These are phyloP conservation scores for Xylariaceae sp. DNA, from an alignment of 2,329 filamentous ascomycete genomes.

Conservation along the genomic window DNA sequence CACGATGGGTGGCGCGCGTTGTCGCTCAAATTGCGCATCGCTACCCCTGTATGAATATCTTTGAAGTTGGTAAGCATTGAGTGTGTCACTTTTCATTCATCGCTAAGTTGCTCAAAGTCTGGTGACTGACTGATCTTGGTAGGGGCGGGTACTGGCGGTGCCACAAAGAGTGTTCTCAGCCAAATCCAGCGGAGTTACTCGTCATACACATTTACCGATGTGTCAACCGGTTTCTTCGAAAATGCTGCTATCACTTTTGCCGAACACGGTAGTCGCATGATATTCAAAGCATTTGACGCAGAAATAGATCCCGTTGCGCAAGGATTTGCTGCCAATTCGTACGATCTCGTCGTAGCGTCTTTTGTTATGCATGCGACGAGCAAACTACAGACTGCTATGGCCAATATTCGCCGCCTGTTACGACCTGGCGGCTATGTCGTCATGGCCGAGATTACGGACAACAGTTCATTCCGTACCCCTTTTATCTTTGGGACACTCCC, in stretches of 20 bases:
- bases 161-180: conserved; percentile 10
- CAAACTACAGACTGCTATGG: conserved; percentile 17
- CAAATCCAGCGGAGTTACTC: no score
- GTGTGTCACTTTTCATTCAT: no score
- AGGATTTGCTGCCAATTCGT: conserved; percentile 19
- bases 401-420: not conserved
- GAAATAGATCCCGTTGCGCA: conserved; percentile 5
- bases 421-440: not conserved
- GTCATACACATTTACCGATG: conserved; percentile 42
- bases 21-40: conserved; percentile 11
- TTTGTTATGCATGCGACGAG: conserved; percentile 28
- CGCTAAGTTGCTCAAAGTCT: no score
- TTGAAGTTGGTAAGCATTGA: not conserved
- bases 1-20: conserved; percentile 3
- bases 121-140: no score
- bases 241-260: conserved; percentile 37
- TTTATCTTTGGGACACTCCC: conserved; percentile 39
- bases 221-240: conserved; percentile 43
- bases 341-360: conserved; percentile 27
- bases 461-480: no score
- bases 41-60: conserved; percentile 5
- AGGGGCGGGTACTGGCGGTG: conserved; percentile 3
- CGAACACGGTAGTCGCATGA: conserved; percentile 32
- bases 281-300: conserved; percentile 25
- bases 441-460: no score